phyloP scores from a whole-genome alignment of 371 early-diverging fungal genomes.

The Mortierella sp. region DNA sequence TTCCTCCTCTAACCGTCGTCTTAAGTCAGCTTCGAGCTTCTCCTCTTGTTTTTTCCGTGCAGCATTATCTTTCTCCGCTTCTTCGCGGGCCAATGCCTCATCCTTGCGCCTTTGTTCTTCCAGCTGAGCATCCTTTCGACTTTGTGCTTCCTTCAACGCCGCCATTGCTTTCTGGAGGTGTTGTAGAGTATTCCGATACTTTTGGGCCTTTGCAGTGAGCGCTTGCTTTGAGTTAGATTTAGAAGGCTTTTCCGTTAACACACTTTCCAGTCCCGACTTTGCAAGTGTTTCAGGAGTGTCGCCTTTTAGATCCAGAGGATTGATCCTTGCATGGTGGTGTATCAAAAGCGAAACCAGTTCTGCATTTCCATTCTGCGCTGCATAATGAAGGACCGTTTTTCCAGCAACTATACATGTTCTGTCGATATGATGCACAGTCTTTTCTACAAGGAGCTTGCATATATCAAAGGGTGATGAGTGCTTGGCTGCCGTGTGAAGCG shows the following conservation, averaged over 20 bases:
- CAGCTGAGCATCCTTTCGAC: slow-evolving; percentile 49
- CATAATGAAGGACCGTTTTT: slow-evolving; percentile 50
- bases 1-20: slow-evolving; percentile 50
- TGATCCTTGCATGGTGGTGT: slow-evolving; percentile 53
- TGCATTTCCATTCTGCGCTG: slow-evolving; percentile 49
- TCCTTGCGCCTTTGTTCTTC: slow-evolving; percentile 54
- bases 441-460: slow-evolving; percentile 47
- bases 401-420: slow-evolving; percentile 45
- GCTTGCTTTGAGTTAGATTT: slow-evolving; percentile 41
- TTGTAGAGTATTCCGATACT: slow-evolving; percentile 37
- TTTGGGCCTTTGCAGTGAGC: slow-evolving; percentile 32
- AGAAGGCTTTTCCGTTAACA: slow-evolving; percentile 32
- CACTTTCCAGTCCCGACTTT: slow-evolving; percentile 44
- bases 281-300: slow-evolving; percentile 54
- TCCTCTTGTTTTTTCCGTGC: slow-evolving; percentile 56
- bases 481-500: slow-evolving; percentile 55
- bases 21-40: slow-evolving; percentile 52
- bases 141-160: slow-evolving; percentile 50
- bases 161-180: slow-evolving; percentile 54
- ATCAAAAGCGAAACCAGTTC: slow-evolving; percentile 48
- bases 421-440: slow-evolving; percentile 47
- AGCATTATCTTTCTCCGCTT: slow-evolving; percentile 54
- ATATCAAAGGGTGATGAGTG: slow-evolving; percentile 44
- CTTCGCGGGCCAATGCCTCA: slow-evolving; percentile 50
- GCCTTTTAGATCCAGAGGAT: slow-evolving; percentile 48